These are phyloP conservation scores for Xylariales sp. DNA, from an alignment of 2,329 filamentous ascomycete species.

Conservation along the genomic window DNA sequence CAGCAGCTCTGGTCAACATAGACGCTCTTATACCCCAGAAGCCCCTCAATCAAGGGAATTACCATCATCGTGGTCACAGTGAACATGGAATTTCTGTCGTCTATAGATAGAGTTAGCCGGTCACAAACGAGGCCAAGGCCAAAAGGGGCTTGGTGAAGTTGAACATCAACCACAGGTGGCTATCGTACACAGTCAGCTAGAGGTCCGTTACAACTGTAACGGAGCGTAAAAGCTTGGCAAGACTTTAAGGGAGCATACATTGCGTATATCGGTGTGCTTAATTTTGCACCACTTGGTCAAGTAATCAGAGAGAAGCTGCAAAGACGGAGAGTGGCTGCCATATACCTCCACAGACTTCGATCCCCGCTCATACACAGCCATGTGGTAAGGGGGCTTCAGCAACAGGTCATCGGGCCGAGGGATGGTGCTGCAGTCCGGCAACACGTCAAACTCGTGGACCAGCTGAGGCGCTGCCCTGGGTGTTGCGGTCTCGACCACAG, in stretches of 20 bases:
- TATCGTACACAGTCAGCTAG: conserved; percentile 11
- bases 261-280: conserved; percentile 32
- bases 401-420: conserved; percentile 44
- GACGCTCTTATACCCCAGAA: conserved; percentile 39
- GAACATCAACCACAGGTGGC: conserved; percentile 37
- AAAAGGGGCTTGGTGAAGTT: conserved; percentile 39
- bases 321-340: conserved; percentile 41
- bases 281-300: conserved; percentile 41
- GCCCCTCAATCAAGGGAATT: conserved; percentile 39
- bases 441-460: conserved; percentile 18
- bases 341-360: conserved; percentile 34
- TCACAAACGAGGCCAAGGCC: conserved; percentile 40
- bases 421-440: conserved; percentile 36
- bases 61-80: conserved; percentile 37
- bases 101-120: conserved; percentile 31
- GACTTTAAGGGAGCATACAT: no score
- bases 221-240: not conserved
- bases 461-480: not conserved
- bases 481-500: conserved; percentile 4
- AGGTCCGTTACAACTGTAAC: not conserved
- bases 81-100: conserved; percentile 26
- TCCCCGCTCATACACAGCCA: conserved; percentile 30
- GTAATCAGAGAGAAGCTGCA: conserved; percentile 41
- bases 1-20: conserved; percentile 17
- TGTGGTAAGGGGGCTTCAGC: conserved; percentile 41